A percentile compares a stretch with the other conserved stretches of the same genome.
phyloP scores from a whole-genome alignment of 352 stramenopile genomes.

The Globisporangium parvum region DNA sequence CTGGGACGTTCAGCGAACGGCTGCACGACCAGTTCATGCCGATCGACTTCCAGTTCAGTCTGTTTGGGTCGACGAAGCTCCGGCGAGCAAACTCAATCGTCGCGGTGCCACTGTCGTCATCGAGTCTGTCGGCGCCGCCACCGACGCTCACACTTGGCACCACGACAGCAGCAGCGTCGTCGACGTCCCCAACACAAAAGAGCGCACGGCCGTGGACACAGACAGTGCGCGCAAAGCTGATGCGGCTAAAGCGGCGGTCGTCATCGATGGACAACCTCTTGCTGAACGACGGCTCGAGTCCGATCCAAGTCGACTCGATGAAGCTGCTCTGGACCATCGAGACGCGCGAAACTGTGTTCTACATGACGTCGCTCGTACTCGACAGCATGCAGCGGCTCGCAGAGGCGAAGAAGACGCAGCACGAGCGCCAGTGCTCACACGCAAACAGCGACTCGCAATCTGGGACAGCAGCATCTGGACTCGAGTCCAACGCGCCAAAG shows the following conservation, averaged over 20 bases:
- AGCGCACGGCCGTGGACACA: conserved; percentile 45
- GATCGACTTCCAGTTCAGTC: conserved; percentile 40
- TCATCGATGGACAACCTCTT: conserved; percentile 70
- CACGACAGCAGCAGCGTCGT: conserved; percentile 3
- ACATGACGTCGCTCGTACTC: conserved; percentile 52
- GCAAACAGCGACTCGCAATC: not conserved
- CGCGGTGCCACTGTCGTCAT: conserved; percentile 6
- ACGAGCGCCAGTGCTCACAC: conserved; percentile 2
- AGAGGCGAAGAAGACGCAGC: conserved; percentile 22
- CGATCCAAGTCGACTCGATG: conserved; percentile 80
- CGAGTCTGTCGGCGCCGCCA: not conserved
- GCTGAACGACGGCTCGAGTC: conserved; percentile 60
- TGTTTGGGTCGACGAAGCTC: conserved; percentile 18
- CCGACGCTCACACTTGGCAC: not conserved
- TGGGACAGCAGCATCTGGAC: not conserved
- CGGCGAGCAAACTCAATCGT: conserved; percentile 16
- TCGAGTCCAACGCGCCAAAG: not conserved
- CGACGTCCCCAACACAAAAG: conserved; percentile 19
- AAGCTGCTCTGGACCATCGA: conserved; percentile 76
- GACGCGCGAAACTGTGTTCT: conserved; percentile 63
- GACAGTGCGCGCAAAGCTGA: conserved; percentile 43
- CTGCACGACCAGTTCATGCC: conserved; percentile 44
- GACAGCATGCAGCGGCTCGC: conserved; percentile 45
- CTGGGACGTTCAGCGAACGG: conserved; percentile 22
- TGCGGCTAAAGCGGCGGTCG: conserved; percentile 48